A percentile compares a stretch with the other conserved stretches of the same genome.
Evolutionary conservation across 176 grass and related monocot genomes (phyloP).

Genomic region (Cenchrus americanus): DNA sequence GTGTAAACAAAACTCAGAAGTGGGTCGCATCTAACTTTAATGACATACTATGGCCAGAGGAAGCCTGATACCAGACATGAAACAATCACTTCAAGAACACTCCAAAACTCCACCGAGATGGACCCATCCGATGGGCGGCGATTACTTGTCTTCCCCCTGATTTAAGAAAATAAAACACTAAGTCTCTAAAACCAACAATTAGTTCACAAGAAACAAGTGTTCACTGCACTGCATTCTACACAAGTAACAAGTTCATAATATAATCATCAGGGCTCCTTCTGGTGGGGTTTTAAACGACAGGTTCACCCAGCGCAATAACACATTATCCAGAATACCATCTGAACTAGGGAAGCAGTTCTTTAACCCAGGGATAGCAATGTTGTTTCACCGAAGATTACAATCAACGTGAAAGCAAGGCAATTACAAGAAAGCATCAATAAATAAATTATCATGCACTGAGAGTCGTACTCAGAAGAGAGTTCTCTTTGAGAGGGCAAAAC

Average conservation of each 20-base stretch:
- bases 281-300: neutral
- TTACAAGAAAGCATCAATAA: neutral
- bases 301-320: neutral
- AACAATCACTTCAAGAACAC: slow-evolving; percentile 36
- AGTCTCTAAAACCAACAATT: neutral
- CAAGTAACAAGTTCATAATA: neutral
- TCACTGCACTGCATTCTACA: neutral
- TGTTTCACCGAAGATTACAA: neutral
- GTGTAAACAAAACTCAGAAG: slow-evolving; percentile 44
- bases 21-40: slow-evolving; percentile 40
- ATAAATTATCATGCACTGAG: neutral
- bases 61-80: slow-evolving; percentile 34
- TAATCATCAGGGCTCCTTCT: neutral
- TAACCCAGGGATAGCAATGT: neutral
- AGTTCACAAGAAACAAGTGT: neutral
- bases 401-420: neutral
- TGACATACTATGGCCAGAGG: slow-evolving; percentile 40
- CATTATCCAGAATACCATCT: neutral
- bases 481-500: no score
- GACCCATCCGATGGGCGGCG: neutral
- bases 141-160: slow-evolving; percentile 53
- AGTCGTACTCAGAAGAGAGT: slow-evolving; percentile 9
- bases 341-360: neutral
- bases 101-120: slow-evolving; percentile 53
- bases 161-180: neutral